Base-by-base conservation (phyloP, 768 basidiomycete species). In the Scleroderma citrinum region DNA sequence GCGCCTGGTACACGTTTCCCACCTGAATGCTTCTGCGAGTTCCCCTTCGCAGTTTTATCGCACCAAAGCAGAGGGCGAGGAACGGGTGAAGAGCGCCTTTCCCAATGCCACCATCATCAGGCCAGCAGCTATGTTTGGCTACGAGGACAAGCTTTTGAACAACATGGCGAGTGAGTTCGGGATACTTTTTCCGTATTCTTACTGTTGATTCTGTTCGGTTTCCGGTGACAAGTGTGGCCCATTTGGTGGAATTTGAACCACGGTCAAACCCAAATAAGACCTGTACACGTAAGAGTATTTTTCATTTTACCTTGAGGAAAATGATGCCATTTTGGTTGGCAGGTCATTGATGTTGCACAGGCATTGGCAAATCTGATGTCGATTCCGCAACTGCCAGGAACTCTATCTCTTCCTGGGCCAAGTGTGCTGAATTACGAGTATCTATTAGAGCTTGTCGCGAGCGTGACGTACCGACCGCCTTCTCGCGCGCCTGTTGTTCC, bases 301-400 rank as follows among this genome's bases (percentile, higher is more conserved):
- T 54, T 47, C 52, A 38, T 53, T 62, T 59, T 62, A 44, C 53
- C 39, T 53, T 30, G 50, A 10, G 16, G 44, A 34, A 37, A 43
- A 29, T 56, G 50, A 65, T 54, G 52, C 42, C 31, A 21, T 36
- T 24, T 44, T 21, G 46, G 43, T 42, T 52, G 50, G 49, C 56
- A 93, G 91, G 90, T 96, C 20, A 68, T 94, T 60, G 94, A 99
- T 61, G 90, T 98, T 49, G 95, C 96, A 10, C 87, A 94, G 67
- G 94, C 83, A 5, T 77, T 98, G 47, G 75, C 78, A n/a, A 89
- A 90, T 71, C 69, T 91, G 52, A 78, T 87, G 68, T 60, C 73
- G 16, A 73, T 77, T 39, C 76, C 83, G 36, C 81, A 81, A 44
- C 60, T 82, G 19, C 69, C 84, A 36, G 77, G 81, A 29, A 91